Evolutionary conservation across 2,329 filamentous ascomycete genomes (phyloP).

Genomic region (Hortaea werneckii): DNA sequence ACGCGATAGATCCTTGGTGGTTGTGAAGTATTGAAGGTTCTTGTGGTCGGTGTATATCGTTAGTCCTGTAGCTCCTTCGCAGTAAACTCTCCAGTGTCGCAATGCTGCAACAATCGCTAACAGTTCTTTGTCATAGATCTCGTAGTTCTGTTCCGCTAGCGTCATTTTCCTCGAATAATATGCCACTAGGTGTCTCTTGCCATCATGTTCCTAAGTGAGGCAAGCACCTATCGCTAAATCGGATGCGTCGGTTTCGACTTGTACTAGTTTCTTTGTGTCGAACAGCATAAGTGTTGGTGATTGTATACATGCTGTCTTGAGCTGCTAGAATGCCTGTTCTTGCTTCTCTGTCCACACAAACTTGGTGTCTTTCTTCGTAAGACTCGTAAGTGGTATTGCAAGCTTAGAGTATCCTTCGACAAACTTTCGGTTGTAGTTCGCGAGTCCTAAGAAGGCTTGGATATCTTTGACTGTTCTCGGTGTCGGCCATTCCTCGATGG

Average conservation of each 20-base stretch:
- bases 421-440: slow-evolving; percentile 8
- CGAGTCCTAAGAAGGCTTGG: slow-evolving; percentile 11
- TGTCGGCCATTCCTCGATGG: slow-evolving; percentile 12
- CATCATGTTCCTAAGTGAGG: background rate
- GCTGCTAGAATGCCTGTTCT: background rate
- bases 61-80: slow-evolving; percentile 7
- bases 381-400: slow-evolving; percentile 2
- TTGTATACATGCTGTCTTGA: slow-evolving; percentile 2
- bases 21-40: slow-evolving; percentile 10
- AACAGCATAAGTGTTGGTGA: slow-evolving; percentile 5
- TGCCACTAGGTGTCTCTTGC: background rate
- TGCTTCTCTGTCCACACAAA: slow-evolving; percentile 4
- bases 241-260: slow-evolving; percentile 1
- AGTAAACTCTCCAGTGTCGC: slow-evolving; percentile 9
- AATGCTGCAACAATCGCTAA: slow-evolving; percentile 8
- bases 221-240: background rate
- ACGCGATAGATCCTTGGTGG: slow-evolving; percentile 7
- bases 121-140: slow-evolving; percentile 11
- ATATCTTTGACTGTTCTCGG: background rate
- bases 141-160: slow-evolving; percentile 4
- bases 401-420: slow-evolving; percentile 7
- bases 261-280: slow-evolving; percentile 1
- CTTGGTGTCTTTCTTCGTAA: slow-evolving; percentile 4
- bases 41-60: slow-evolving; percentile 9
- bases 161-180: background rate